Conservation (phyloP, 495 filamentous ascomycete genomes). For the Corynascus novoguineensis region DNA sequence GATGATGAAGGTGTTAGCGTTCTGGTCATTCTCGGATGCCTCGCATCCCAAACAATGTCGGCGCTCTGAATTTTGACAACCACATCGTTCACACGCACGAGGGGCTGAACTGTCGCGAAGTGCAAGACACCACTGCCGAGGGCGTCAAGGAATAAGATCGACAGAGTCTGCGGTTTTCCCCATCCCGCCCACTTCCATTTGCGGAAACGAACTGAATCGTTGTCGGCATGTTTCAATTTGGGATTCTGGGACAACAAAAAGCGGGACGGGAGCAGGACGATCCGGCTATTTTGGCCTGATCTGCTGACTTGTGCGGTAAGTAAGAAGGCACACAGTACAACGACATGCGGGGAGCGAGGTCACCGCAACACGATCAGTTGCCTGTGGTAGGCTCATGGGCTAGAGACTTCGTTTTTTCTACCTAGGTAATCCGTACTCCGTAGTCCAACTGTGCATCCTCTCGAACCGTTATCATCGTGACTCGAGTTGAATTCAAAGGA, state of each 20-base stretch:
- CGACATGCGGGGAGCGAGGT: background rate
- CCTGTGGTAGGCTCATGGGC: too few species aligned
- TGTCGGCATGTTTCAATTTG: background rate
- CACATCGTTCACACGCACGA: too few species aligned
- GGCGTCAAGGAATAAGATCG: background rate
- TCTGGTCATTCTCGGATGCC: background rate
- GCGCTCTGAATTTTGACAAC: too few species aligned
- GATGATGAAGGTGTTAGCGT: too few species aligned
- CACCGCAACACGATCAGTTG: too few species aligned
- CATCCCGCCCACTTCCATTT: background rate
- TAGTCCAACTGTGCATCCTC: background rate
- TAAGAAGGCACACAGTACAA: background rate
- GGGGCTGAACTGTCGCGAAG: background rate
- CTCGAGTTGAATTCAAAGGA: too few species aligned
- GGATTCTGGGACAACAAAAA: background rate
- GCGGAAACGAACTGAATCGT: background rate
- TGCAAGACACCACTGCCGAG: background rate
- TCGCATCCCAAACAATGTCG: too few species aligned
- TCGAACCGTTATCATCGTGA: too few species aligned
- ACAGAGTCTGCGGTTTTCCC: background rate
- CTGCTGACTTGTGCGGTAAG: background rate
- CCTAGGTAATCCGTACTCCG: background rate
- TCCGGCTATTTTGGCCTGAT: conserved; percentile 1
- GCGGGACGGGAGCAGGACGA: background rate
- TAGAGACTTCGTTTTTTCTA: too few species aligned